Conservation (phyloP, 495 filamentous ascomycete genomes). For the Aspergillus panamensis region DNA sequence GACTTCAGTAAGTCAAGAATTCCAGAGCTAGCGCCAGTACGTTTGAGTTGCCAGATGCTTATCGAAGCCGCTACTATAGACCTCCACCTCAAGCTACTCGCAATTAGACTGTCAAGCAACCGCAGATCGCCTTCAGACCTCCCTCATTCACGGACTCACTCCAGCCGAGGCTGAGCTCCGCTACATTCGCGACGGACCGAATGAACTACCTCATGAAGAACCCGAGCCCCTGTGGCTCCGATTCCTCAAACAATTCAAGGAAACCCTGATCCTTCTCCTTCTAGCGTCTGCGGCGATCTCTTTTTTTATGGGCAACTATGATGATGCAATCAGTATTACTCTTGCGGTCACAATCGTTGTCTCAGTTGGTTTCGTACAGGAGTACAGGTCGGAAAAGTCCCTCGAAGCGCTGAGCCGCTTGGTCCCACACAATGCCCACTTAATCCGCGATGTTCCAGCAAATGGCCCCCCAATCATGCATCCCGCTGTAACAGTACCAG, state of each 20-base stretch:
- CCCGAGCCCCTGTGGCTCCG: slow-evolving; percentile 92
- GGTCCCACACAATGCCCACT: slow-evolving; percentile 89
- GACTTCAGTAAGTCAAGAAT: slow-evolving; percentile 31
- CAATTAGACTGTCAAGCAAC: slow-evolving; percentile 70
- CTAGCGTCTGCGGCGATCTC: slow-evolving; percentile 86
- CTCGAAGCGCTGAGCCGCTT: slow-evolving; percentile 91
- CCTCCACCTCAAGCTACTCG: slow-evolving; percentile 58
- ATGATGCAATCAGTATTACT: slow-evolving; percentile 93
- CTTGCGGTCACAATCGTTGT: slow-evolving; percentile 96
- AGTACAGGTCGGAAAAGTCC: slow-evolving; percentile 96
- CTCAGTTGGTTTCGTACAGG: slow-evolving; percentile 92
- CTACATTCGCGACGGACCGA: slow-evolving; percentile 76
- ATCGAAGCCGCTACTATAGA: slow-evolving; percentile 31
- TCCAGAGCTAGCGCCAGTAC: not conserved
- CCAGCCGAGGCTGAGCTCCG: slow-evolving; percentile 76
- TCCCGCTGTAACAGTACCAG: slow-evolving; percentile 29
- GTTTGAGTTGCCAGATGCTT: slow-evolving; percentile 8
- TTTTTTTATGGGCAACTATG: slow-evolving; percentile 88
- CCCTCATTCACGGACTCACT: slow-evolving; percentile 72
- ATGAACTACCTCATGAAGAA: slow-evolving; percentile 90
- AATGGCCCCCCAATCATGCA: slow-evolving; percentile 25
- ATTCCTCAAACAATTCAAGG: slow-evolving; percentile 94
- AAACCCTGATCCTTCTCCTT: slow-evolving; percentile 84
- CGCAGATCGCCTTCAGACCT: slow-evolving; percentile 75
- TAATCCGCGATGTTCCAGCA: slow-evolving; percentile 60